Evolutionary conservation across 768 basidiomycete species (phyloP).

Genomic region (Pleurotus tuber-regium): DNA sequence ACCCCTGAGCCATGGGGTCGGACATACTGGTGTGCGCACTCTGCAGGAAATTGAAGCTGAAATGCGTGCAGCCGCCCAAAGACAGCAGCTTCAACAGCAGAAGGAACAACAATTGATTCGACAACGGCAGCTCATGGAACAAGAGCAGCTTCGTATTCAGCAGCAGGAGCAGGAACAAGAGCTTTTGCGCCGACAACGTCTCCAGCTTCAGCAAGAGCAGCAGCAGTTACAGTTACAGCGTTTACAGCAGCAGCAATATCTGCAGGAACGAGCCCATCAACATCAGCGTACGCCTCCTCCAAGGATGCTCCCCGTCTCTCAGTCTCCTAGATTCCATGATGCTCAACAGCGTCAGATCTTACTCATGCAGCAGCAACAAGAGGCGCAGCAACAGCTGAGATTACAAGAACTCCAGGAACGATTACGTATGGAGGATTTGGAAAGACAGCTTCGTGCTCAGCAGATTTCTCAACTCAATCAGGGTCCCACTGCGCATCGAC

Average conservation of each 20-base stretch:
- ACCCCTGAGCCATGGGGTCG: conserved; percentile 30
- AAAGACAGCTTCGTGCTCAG: conserved; percentile 57
- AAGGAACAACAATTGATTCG: conserved; percentile 24
- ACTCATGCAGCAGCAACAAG: conserved; percentile 66
- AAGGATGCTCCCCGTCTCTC: conserved; percentile 69
- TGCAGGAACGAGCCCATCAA: conserved; percentile 47
- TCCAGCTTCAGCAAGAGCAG: conserved; percentile 43
- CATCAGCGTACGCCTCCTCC: conserved; percentile 66
- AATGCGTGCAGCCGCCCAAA: conserved; percentile 65
- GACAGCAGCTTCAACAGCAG: conserved; percentile 28
- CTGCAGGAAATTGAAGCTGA: conserved; percentile 84
- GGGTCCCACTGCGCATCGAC: conserved; percentile 38
- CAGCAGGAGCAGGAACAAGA: conserved; percentile 34
- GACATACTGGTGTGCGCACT: conserved; percentile 48
- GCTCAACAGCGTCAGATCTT: conserved; percentile 65
- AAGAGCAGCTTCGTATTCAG: conserved; percentile 27
- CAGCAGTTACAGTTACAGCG: conserved; percentile 48
- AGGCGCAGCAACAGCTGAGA: conserved; percentile 57
- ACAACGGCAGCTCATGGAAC: conserved; percentile 27
- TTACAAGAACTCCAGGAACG: conserved; percentile 65
- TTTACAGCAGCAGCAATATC: conserved; percentile 45
- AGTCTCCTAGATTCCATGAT: conserved; percentile 78
- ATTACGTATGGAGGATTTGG: conserved; percentile 60
- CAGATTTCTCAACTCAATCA: conserved; percentile 48
- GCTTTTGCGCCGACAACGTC: conserved; percentile 33